Evolutionary conservation across 2,329 filamentous ascomycete genomes (phyloP), one percentile per base, ranked within the genome.

Genomic region (Epichloe baconii): DNA sequence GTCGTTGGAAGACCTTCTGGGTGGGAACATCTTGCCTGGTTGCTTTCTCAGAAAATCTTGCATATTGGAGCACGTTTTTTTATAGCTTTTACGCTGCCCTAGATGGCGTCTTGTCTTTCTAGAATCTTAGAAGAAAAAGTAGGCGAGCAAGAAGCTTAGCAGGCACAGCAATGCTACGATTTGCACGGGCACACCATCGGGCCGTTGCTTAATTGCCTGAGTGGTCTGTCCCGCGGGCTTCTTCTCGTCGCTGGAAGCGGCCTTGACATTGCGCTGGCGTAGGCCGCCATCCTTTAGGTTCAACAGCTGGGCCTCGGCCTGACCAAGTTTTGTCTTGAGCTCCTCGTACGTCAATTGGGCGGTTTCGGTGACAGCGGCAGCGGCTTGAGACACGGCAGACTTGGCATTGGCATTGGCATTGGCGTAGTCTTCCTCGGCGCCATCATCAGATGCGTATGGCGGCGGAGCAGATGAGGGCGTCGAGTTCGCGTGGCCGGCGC

Each of bases 121-220:
- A 23, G 5, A 2, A 7, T 15, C 34, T 41, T 82, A 98, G 70
- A 98, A 98, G 75, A 98, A 89, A 68, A 97, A 80, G 71, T 96
- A 98, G 51, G 89, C 93, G 60, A 97, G 78, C 64, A 98, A 70
- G 73, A 98, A 98, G 74, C 88, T 90, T 56, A 95, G 61, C 61
- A 98, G 74, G 66, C 90, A 96, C 43, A 98, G 73, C 21, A 81
- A 74, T 21, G 93, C 91, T 44, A 87, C 87, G 55, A 91, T 79
- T 66, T 91, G 85, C 47, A 98, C 80, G 0, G 93, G 83, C 3
- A 98, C 91, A 21, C 93, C 91, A 59, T 89, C 82, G 58, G 65
- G 62, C 6, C 69, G 82, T 66, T 70, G 76, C 64, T 72, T 75
- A 55, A 72, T 73, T 59, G 74, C 75, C 62, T 78, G 79, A 57